These are phyloP conservation scores for Leucosporidium yakuticum DNA, from an alignment of 768 basidiomycete genomes.

Conservation along the genomic window DNA sequence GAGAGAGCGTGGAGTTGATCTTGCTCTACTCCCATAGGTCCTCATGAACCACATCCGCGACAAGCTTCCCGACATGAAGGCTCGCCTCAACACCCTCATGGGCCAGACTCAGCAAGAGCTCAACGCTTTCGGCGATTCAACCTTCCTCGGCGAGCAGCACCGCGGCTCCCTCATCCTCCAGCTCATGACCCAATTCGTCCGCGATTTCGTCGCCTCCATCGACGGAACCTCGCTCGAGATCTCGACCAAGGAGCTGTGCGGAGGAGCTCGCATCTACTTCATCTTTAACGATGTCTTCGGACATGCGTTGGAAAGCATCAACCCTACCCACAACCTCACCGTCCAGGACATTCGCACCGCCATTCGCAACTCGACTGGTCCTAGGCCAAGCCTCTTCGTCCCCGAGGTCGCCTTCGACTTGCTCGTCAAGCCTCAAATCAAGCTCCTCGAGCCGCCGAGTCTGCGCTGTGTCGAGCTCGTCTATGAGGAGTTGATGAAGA, in stretches of 20 bases:
- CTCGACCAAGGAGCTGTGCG: constrained; percentile 95
- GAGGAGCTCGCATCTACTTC: constrained; percentile 96
- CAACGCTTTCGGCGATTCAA: constrained; percentile 89
- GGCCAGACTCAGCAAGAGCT: constrained; percentile 98
- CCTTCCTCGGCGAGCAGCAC: constrained; percentile 84
- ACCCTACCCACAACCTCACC: constrained; percentile 84
- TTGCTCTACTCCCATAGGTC: constrained; percentile 50
- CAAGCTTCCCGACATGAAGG: constrained; percentile 99
- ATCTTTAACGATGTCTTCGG: constrained; percentile 99
- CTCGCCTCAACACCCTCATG: constrained; percentile 91
- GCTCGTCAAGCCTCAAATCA: constrained; percentile 96
- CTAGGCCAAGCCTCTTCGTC: constrained; percentile 89
- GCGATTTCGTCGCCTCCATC: constrained; percentile 93
- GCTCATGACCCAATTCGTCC: constrained; percentile 93
- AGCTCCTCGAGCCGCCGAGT: constrained; percentile 87
- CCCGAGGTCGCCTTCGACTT: constrained; percentile 96
- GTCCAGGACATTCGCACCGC: constrained; percentile 95
- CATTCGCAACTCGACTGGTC: constrained; percentile 96
- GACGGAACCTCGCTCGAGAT: constrained; percentile 95
- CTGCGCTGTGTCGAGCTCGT: constrained; percentile 94
- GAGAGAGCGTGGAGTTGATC: background rate
- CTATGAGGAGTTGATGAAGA: constrained; percentile 98
- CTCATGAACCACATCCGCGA: constrained; percentile 96
- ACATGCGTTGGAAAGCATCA: constrained; percentile 77
- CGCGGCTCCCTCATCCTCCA: constrained; percentile 79